Evolutionary conservation across 495 filamentous ascomycete species (phyloP), one percentile per base, ranked within the genome.

Genomic region (Podospora sp.): DNA sequence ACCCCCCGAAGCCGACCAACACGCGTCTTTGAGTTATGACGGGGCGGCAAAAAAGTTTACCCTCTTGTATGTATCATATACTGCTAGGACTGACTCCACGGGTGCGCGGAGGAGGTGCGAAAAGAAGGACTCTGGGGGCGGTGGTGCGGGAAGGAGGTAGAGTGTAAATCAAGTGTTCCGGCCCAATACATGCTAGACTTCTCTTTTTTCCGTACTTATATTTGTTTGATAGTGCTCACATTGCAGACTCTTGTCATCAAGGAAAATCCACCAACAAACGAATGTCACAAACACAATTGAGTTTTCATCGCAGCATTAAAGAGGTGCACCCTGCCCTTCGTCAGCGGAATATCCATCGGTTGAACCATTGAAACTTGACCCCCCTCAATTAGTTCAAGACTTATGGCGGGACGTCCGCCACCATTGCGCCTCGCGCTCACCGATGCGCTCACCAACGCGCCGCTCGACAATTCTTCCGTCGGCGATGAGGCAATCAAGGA

Each of bases 1-100:
- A 90, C 79, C 90, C 92, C 50, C 92, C 92, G n/a, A 81, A 83
- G 75, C 69, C 62, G 6, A 65, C 65, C 65, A 69, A 75, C 50
- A 69, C 75, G 60, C 80, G 79, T 62, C 52, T 53, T 64, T 83
- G 77, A 80, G 35, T 52, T 56, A 60, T 61, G 61, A 36, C 50
- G 21, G 33, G 26, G 25, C 69, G 55, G 40, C 40, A 64, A 46
- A 46, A n/a, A 46, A 51, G 71, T 70, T 73, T 60, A 69, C 67
- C 68, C 67, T 75, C 67, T 73, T 77, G 75, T 74, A 76, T 82
- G 81, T 83, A 82, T 66, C 74, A 75, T 78, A 77, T 78, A 78
- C 76, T 70, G 63, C 71, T 76, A 78, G 74, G 76, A 65, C 69
- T 75, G 77, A 73, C 75, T 78, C 76, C 76, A 69, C 75, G 58